Percentiles rank a stretch among this genome's conserved stretches.
Evolutionary conservation across 2,329 filamentous ascomycete genomes (phyloP).

Genomic region (Paecilomyces niveus): DNA sequence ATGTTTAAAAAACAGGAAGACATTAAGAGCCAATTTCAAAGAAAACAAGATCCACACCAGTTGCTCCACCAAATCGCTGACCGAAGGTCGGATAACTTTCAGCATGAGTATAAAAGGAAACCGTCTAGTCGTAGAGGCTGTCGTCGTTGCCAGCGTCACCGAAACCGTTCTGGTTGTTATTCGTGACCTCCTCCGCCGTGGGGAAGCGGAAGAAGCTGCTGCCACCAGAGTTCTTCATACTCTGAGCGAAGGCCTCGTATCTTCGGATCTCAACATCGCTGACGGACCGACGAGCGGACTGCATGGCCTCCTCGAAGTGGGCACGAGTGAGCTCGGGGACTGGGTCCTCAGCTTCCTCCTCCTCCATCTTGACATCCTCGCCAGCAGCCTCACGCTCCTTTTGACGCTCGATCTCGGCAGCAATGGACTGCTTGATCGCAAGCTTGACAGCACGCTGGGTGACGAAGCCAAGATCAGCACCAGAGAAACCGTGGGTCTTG

Average conservation of each 20-base stretch:
- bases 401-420: constrained; percentile 75
- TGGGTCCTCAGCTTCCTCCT: constrained; percentile 69
- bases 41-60: not conserved
- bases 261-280: constrained; percentile 95
- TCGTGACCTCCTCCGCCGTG: constrained; percentile 47
- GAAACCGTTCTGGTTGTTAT: constrained; percentile 51
- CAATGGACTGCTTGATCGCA: constrained; percentile 96
- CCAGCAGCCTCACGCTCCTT: constrained; percentile 84
- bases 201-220: constrained; percentile 99
- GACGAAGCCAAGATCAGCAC: constrained; percentile 98
- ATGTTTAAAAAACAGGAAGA: not conserved
- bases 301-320: constrained; percentile 99
- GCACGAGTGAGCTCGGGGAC: constrained; percentile 92
- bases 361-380: constrained; percentile 68
- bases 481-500: constrained; percentile 98
- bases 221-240: constrained; percentile 96
- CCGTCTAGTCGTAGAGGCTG: constrained; percentile 83
- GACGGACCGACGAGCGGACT: constrained; percentile 85
- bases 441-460: constrained; percentile 98
- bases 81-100: constrained; percentile 11
- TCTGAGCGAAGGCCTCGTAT: constrained; percentile 97
- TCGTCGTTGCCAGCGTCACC: constrained; percentile 90
- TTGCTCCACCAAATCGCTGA: not conserved
- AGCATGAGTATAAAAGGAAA: constrained; percentile 30
- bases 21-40: not conserved